Percentiles rank a stretch among this genome's conserved stretches.
phyloP scores from a whole-genome alignment of 1,284 basidiomycete species.

The Cutaneotrichosporon sp. region DNA sequence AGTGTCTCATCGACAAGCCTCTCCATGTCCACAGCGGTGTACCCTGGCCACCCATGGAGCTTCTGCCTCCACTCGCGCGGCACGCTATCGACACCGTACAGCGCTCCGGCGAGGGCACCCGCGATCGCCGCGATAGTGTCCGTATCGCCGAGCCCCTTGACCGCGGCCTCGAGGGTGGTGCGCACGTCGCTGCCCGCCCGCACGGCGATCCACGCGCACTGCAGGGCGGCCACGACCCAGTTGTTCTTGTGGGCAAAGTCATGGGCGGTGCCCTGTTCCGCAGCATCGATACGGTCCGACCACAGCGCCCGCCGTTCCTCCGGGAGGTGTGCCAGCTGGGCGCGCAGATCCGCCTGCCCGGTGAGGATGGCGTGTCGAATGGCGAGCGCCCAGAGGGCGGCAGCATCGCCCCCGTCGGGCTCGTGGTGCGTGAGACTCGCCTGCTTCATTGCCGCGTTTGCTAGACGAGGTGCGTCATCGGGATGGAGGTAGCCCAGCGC shows the following conservation, averaged over 20 bases:
- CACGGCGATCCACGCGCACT: conserved; percentile 7
- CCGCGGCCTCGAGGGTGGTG: conserved; percentile 5
- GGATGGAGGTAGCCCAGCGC: conserved; percentile 5
- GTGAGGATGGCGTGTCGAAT: conserved; percentile 10
- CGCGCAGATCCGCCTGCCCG: background rate
- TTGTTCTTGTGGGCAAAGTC: background rate
- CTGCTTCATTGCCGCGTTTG: conserved; percentile 1
- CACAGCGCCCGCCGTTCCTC: background rate
- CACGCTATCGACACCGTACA: conserved; percentile 7
- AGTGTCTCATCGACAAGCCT: background rate
- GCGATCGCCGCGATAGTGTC: conserved; percentile 15
- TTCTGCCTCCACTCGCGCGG: conserved; percentile 5
- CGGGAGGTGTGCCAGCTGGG: background rate
- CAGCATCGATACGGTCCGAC: background rate
- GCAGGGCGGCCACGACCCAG: conserved; percentile 12
- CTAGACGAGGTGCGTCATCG: background rate
- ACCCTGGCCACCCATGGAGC: conserved; percentile 10
- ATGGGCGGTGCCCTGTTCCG: background rate
- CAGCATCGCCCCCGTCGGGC: conserved; percentile 6
- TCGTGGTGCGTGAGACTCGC: conserved; percentile 9
- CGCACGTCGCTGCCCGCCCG: background rate
- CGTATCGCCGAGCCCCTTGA: conserved; percentile 7
- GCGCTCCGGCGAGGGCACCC: conserved; percentile 2
- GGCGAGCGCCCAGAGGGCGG: conserved; percentile 11
- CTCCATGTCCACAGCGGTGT: background rate